Evolutionary conservation across 1,284 basidiomycete genomes (phyloP).

Genomic region (Pisolithus thermaeus): DNA sequence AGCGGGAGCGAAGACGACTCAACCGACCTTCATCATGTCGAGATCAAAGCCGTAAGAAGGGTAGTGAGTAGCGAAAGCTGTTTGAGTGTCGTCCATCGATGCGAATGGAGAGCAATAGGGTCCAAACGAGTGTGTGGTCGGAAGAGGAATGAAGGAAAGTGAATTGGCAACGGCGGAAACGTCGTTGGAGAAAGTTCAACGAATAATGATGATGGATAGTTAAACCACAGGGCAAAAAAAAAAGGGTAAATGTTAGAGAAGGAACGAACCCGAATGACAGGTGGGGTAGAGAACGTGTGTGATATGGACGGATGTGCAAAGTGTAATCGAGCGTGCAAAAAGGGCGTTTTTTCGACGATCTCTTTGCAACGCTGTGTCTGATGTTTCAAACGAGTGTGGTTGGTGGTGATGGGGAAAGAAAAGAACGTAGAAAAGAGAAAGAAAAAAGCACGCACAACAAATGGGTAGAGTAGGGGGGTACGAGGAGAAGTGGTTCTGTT

Average conservation of each 20-base stretch:
- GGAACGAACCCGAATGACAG: constrained; percentile 27
- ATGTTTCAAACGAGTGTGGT: constrained; percentile 26
- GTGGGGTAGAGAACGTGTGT: constrained; percentile 27
- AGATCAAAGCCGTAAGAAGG: constrained; percentile 65
- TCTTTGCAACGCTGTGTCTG: constrained; percentile 21
- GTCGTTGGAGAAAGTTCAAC: constrained; percentile 29
- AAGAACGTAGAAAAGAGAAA: constrained; percentile 13
- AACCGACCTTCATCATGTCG: constrained; percentile 79
- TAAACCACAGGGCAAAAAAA: constrained; percentile 30
- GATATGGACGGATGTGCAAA: constrained; percentile 13
- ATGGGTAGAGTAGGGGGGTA: constrained; percentile 21
- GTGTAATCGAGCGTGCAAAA: constrained; percentile 22
- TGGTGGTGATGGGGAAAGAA: constrained; percentile 9
- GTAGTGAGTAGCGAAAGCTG: constrained; percentile 63
- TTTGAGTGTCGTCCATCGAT: constrained; percentile 67
- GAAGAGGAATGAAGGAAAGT: constrained; percentile 29
- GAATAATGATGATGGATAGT: constrained; percentile 28
- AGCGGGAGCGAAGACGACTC: neutral
- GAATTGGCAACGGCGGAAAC: constrained; percentile 37
- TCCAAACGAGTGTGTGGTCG: constrained; percentile 24
- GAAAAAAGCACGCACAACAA: constrained; percentile 52
- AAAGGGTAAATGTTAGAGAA: constrained; percentile 35
- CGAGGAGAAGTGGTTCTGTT: constrained; percentile 28
- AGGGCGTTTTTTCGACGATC: constrained; percentile 18
- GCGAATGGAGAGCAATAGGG: constrained; percentile 16